Evolutionary conservation across 805 yeast genomes (phyloP), one percentile per base, ranked within the genome.

Genomic region (Saturnispora sanitii): DNA sequence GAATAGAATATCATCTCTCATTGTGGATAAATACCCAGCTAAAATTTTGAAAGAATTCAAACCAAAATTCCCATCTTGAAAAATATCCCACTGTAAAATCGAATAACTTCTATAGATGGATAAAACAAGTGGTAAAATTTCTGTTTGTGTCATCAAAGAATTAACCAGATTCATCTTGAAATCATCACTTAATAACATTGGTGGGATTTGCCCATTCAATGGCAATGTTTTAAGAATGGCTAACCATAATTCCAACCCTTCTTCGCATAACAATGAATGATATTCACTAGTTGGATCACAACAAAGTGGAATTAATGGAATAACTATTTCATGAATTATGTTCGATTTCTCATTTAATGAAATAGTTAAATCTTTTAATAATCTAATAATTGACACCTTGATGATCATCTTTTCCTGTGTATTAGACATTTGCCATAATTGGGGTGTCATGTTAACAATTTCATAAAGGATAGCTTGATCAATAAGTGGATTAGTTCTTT

Each of bases 181-280:
- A 11, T 39, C 23, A 15, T 71, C 50, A 15, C 63, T 62, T 3
- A 67, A 41, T 21, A 82, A 57, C 12, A 60, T 56, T 23, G 60
- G 60, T 4, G 68, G 62, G 3, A 62, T 45, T 3, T 58, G 49
- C 4, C 43, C 38, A 12, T 53, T 46, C 1, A 49, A 30, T 1
- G 90, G 83, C 40, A 72, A 71, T 45, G 77, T 76, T 46, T 75
- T 82, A 38, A 86, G 55, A 2, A 82, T 56, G 1, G 79, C 67
- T n/a, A 72, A 65, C 95, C 95, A 86, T 32, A 88, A 64, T 42
- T 85, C 94, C 53, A 74, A 77, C 0, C 94, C 95, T 61, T 88
- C 96, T 54, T 88, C 96, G 16, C 80, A 70, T 8, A 88, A 57
- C 40, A 83, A 64, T 2, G 73, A 62, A 44, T 74, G 71, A 39